Evolutionary conservation across 495 filamentous ascomycete genomes (phyloP).

Genomic region (Monascus purpureus): DNA sequence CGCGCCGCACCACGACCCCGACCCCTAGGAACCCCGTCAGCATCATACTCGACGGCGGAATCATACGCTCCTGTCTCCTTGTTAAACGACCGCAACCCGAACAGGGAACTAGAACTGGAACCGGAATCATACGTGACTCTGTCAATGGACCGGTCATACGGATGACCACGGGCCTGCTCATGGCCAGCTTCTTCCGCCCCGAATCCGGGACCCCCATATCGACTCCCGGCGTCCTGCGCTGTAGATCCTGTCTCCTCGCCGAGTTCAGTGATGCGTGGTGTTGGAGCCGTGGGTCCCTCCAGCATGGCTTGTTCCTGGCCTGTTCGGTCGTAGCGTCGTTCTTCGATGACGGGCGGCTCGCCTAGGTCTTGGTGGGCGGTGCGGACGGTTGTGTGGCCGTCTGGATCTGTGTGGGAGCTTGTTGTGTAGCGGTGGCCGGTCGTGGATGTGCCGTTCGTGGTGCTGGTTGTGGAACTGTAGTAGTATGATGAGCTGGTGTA

Average conservation of each 20-base stretch:
- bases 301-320: constrained; percentile 18
- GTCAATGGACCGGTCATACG: constrained; percentile 4
- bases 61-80: constrained; percentile 5
- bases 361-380: constrained; percentile 26
- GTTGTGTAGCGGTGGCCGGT: constrained; percentile 25
- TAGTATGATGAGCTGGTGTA: constrained; percentile 10
- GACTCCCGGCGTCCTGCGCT: not conserved
- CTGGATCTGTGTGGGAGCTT: constrained; percentile 16
- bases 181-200: constrained; percentile 1
- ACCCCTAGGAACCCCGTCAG: constrained; percentile 2
- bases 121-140: constrained; percentile 3
- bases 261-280: constrained; percentile 17
- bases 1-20: constrained; percentile 6
- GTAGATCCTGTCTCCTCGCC: constrained; percentile 3
- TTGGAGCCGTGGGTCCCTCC: constrained; percentile 8
- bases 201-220: constrained; percentile 1
- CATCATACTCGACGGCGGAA: constrained; percentile 7
- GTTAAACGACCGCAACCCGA: constrained; percentile 6
- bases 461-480: constrained; percentile 18
- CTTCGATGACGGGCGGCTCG: constrained; percentile 18
- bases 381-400: constrained; percentile 25
- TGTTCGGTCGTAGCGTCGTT: constrained; percentile 20
- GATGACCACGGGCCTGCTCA: constrained; percentile 1
- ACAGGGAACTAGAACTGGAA: constrained; percentile 3
- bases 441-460: constrained; percentile 9